Evolutionary conservation across 2,329 filamentous ascomycete species (phyloP), one percentile per base, ranked within the genome.

Genomic region (Tolypocladium amazonense): DNA sequence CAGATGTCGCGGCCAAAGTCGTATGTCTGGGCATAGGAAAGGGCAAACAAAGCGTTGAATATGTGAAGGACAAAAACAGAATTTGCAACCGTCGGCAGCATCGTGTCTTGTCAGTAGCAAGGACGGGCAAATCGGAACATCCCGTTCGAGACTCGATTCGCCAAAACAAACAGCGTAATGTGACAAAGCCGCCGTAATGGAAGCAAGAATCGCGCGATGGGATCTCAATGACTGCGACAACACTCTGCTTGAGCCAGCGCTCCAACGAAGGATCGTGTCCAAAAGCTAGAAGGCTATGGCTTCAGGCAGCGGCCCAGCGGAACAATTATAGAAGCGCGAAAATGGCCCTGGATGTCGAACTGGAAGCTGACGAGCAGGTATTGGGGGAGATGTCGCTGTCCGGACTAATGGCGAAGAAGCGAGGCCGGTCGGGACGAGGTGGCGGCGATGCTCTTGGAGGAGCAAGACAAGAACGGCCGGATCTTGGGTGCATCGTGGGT

Each of bases 1-100:
- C 71, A 67, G 25, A 75, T 68, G 62, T 79, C 76, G 58, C 76
- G 73, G n/a, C 80, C 81, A 65, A 82, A 84, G 64, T 83, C 69
- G 64, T 84, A 84, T 30, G 69, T 58, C 27, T 70, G 66, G n/a
- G 57, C 50, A 45, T 25, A 27, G 43, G 67, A 66, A 12, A 56
- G 15, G 18, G 37, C 58, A 11, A 62, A 47, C 6, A 61, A 20
- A 11, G 62, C n/a, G 41, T 55, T 59, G 27, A 63, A 35, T 4
- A 25, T 9, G 45, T 37, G n/a, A 35, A 23, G 30, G 37, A 58
- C 23, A 3, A 61, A 18, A 14, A 45, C 33, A 27, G n/a, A 12
- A 30, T 25, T 56, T 30, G 33, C 37, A 33, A 23, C 23, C 14
- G 23, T 59, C 39, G 25, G 35, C 5, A 57, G 56, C 63, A 64